Evolutionary conservation across 495 filamentous ascomycete species (phyloP).

Genomic region (Oidiodendron maius): DNA sequence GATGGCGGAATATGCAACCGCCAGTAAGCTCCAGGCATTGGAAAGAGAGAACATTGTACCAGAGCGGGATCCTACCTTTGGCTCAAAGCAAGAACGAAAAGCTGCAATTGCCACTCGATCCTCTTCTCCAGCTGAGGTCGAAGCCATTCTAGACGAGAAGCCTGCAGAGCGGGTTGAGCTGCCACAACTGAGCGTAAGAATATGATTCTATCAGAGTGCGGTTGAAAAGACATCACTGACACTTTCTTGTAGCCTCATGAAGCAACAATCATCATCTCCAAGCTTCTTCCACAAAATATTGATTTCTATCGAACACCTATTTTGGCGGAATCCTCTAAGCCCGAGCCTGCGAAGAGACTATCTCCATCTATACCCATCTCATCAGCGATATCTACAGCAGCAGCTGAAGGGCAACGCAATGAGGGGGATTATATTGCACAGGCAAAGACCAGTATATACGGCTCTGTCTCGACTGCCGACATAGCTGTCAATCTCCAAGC

Average conservation of each 20-base stretch:
- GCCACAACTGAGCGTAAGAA: neutral
- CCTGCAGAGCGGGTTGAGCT: neutral
- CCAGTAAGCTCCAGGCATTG: constrained; percentile 34
- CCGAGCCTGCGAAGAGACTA: constrained; percentile 2
- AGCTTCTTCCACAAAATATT: constrained; percentile 39
- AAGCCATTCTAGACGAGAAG: neutral
- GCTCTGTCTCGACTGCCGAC: constrained; percentile 50
- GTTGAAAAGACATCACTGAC: constrained; percentile 4
- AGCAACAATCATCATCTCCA: constrained; percentile 40
- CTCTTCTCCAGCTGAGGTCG: neutral
- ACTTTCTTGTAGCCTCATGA: constrained; percentile 33
- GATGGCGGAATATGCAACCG: constrained; percentile 49
- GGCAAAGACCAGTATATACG: constrained; percentile 40
- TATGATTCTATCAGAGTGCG: no score
- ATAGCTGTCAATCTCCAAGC: constrained; percentile 41
- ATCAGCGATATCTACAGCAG: constrained; percentile 22
- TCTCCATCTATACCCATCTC: constrained; percentile 21
- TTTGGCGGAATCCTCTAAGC: constrained; percentile 15
- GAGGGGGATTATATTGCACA: constrained; percentile 18
- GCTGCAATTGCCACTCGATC: neutral
- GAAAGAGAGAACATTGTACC: constrained; percentile 30
- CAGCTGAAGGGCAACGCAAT: neutral
- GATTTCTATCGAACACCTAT: constrained; percentile 49
- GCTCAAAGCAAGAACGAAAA: constrained; percentile 10
- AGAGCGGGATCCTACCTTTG: constrained; percentile 43